These are phyloP conservation scores for Psilocybe subaeruginosa DNA, from an alignment of 768 basidiomycete genomes.

Conservation along the genomic window DNA sequence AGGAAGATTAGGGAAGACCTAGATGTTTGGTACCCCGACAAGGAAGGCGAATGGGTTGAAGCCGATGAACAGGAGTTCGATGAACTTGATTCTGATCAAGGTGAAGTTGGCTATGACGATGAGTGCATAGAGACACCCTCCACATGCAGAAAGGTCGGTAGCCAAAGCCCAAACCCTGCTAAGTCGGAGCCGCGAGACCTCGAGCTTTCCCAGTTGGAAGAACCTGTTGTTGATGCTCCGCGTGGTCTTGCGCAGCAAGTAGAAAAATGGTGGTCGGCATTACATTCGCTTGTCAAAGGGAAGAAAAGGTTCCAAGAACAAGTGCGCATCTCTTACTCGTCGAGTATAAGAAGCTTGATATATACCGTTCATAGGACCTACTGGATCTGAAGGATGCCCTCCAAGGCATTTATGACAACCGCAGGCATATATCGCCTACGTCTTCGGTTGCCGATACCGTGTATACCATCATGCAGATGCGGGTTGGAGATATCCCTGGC, in stretches of 20 bases:
- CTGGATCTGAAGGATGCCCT: constrained; percentile 6
- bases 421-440: constrained; percentile 1
- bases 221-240: background rate
- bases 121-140: background rate
- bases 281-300: constrained; percentile 14
- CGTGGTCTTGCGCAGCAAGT: constrained; percentile 1
- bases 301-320: constrained; percentile 11
- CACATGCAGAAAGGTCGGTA: background rate
- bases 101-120: background rate
- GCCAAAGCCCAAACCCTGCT: background rate
- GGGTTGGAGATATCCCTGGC: constrained; percentile 5
- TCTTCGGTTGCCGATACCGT: constrained; percentile 14
- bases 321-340: background rate
- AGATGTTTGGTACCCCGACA: background rate
- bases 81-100: background rate
- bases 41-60: constrained; percentile 4
- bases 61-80: constrained; percentile 7
- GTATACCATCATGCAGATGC: constrained; percentile 3
- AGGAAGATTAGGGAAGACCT: background rate
- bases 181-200: background rate
- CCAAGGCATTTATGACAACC: constrained; percentile 5
- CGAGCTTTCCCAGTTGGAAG: background rate
- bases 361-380: constrained; percentile 8
- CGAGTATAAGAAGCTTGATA: background rate
- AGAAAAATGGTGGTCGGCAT: constrained; percentile 9